Base-by-base conservation (phyloP, 2,329 filamentous ascomycete species). In the Ceratocystis lukuohia region DNA sequence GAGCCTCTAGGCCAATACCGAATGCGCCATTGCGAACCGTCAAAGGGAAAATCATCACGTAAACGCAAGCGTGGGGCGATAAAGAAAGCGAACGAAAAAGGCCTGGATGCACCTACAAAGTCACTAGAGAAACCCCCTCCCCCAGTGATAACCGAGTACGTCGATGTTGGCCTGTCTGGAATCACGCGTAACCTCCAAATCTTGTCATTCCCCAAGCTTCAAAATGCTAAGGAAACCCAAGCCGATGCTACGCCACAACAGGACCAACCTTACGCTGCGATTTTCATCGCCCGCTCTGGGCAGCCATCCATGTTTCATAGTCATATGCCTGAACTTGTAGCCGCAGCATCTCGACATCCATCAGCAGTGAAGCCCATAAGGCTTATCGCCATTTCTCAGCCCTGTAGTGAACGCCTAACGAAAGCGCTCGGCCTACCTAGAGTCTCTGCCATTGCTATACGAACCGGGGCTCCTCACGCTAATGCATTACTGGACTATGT, bases 101-200 rank as follows among this genome's bases (percentile, higher is more conserved):
- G 44, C 65, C 30, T 65, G 69, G 66, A 56, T 41, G 45, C 48
- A 20, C 28, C 48, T 8, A n/a, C 8, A 20, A 5, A 17, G 25
- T 12, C 22, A 3, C 20, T 28, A 5, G 25, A 8, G 33, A 69
- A 66, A 33, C 61, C 74, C 2, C 72, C 72, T 1, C 67, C 68
- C 17, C 84, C 85, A 2, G 82, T 82, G 61, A 75, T 89, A 7
- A 74, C 76, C n/a, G 75, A 75, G 2, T 80, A 80, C 69, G 73
- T 91, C 48, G 82, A 88, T 62, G 76, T 88, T 61, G 88, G 88
- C 2, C 76, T 90, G 57, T 82, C 85, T 70, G 79, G 76, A 67
- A 84, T 89, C 67, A 86, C 83, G 4, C 80, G 83, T 20, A 78
- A 77, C 62, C 78, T 91, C 1, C 80, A 86, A 68, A 72, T 74